These are phyloP conservation scores for Microcos paniculata DNA, from an alignment of 345 rosid genomes.

Conservation along the genomic window DNA sequence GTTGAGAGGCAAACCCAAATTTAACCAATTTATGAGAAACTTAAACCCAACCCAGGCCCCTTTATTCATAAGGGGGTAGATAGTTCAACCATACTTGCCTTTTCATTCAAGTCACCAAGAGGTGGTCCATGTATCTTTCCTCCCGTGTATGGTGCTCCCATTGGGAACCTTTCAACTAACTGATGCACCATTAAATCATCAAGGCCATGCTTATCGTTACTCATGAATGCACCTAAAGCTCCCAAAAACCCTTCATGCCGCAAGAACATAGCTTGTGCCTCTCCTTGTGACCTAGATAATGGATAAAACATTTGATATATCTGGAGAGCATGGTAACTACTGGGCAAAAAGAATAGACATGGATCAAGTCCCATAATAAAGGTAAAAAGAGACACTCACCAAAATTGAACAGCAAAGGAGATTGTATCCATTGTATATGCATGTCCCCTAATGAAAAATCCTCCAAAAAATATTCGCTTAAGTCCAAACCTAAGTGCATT, in stretches of 20 bases:
- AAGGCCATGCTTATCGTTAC: constrained; percentile 96
- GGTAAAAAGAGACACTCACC: constrained; percentile 41
- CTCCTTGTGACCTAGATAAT: constrained; percentile 82
- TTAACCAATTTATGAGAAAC: not conserved
- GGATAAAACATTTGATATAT: constrained; percentile 11
- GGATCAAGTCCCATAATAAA: not conserved
- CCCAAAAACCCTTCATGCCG: constrained; percentile 99
- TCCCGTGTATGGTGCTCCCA: constrained; percentile 99
- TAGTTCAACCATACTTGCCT: constrained; percentile 51
- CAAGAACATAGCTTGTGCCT: constrained; percentile 93
- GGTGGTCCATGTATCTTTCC: constrained; percentile 98
- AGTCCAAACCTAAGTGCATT: constrained; percentile 96
- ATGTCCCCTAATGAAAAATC: constrained; percentile 96
- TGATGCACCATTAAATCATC: constrained; percentile 99
- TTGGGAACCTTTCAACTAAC: constrained; percentile 98
- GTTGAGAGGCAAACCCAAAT: not conserved
- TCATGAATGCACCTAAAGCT: constrained; percentile 98
- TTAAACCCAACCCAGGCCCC: not conserved
- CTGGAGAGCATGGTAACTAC: constrained; percentile 9
- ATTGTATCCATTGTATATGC: constrained; percentile 58
- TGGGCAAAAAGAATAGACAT: not conserved
- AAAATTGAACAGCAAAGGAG: constrained; percentile 45
- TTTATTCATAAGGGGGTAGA: not conserved
- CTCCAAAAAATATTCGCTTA: constrained; percentile 94
- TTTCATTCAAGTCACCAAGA: constrained; percentile 89